phyloP scores from a whole-genome alignment of 805 yeast genomes.

The Blastobotrys terrestris region DNA sequence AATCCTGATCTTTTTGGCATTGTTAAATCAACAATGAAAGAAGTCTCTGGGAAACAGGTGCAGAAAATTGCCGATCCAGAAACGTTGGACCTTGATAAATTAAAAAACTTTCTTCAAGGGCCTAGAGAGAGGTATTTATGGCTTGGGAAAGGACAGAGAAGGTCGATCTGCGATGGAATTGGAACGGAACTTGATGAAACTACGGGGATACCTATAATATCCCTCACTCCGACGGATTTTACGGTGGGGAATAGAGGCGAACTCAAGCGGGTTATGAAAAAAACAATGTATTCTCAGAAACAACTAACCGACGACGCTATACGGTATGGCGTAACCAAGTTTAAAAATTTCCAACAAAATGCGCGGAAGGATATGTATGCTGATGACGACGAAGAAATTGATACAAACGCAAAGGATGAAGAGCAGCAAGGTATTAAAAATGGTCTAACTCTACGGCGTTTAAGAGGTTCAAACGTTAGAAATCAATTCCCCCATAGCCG shows the following conservation, averaged over 20 bases:
- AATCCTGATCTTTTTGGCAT: slow-evolving; percentile 37
- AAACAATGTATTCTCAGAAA: slow-evolving; percentile 14
- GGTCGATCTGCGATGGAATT: slow-evolving; percentile 21
- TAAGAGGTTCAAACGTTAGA: neutral
- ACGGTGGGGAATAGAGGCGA: slow-evolving; percentile 12
- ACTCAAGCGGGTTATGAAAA: slow-evolving; percentile 17
- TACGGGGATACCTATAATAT: slow-evolving; percentile 17
- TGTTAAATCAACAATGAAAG: slow-evolving; percentile 69
- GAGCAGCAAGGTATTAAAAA: neutral
- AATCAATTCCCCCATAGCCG: neutral
- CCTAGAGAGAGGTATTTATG: slow-evolving; percentile 35
- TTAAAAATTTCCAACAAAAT: slow-evolving; percentile 7
- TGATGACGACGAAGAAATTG: slow-evolving; percentile 3
- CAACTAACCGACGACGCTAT: slow-evolving; percentile 20
- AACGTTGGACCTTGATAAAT: slow-evolving; percentile 32
- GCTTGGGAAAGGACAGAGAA: slow-evolving; percentile 44
- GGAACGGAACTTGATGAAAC: neutral
- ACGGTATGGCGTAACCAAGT: slow-evolving; percentile 18
- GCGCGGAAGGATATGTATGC: slow-evolving; percentile 3
- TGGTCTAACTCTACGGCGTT: neutral
- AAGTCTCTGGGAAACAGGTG: slow-evolving; percentile 40
- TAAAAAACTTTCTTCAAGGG: slow-evolving; percentile 29
- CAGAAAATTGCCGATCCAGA: slow-evolving; percentile 29
- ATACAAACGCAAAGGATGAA: too few relatives aligned
- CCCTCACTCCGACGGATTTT: slow-evolving; percentile 13